These are phyloP conservation scores for Aspergillus fijiensis DNA, from an alignment of 2,329 filamentous ascomycete species.

Conservation along the genomic window DNA sequence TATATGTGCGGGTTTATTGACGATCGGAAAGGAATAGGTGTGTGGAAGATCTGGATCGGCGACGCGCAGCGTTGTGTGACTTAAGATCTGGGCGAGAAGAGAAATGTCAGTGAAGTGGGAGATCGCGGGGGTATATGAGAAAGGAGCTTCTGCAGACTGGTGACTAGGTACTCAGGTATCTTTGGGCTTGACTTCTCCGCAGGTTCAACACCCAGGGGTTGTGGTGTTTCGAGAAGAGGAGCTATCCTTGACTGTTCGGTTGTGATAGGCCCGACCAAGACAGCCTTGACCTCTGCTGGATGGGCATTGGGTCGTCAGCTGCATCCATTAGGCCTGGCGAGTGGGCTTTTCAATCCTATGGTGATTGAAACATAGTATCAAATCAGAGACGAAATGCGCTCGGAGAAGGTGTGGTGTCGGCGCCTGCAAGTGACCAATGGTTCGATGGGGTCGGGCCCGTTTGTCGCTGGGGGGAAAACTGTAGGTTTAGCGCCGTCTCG, in stretches of 20 bases:
- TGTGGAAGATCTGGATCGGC: background rate
- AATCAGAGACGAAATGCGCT: background rate
- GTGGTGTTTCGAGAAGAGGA: background rate
- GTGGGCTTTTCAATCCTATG: background rate
- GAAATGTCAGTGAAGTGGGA: background rate
- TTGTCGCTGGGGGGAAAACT: background rate
- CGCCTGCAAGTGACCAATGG: background rate
- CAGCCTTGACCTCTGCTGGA: background rate
- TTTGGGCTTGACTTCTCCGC: background rate
- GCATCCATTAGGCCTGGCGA: background rate
- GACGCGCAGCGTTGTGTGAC: background rate
- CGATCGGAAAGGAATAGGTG: background rate
- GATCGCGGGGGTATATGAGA: background rate
- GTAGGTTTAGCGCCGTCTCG: background rate
- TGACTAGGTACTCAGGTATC: background rate
- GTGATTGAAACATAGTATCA: background rate
- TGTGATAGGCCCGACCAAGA: constrained; percentile 1
- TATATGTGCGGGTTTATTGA: background rate
- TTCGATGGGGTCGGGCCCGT: background rate
- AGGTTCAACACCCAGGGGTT: background rate
- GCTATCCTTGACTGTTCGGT: background rate
- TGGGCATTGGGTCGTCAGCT: background rate
- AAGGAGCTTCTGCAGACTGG: too few relatives aligned
- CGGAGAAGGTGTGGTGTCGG: background rate
- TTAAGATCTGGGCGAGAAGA: background rate